Evolutionary conservation across 2,329 filamentous ascomycete species (phyloP), one percentile per base, ranked within the genome.

Genomic region (Sphaerulina musiva): DNA sequence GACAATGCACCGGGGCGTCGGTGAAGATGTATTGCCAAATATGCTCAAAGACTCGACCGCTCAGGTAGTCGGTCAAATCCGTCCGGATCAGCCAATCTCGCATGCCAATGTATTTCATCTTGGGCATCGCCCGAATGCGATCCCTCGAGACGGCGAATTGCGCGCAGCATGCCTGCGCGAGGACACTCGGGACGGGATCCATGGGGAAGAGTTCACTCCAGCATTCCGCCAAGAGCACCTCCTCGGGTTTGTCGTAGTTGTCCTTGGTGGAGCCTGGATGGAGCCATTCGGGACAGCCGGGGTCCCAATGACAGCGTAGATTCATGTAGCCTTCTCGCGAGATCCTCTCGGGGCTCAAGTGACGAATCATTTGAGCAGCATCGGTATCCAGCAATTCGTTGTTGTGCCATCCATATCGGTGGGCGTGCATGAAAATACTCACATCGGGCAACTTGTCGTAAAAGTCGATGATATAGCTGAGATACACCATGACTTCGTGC

Each of bases 1-100:
- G 77, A 60, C 79, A 81, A 49, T 74, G 71, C 8, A 76, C 66
- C 4, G 73, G 70, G 12, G 72, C 56, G 1, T 76, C 78, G 0
- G 80, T 79, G 64, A 84, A 85, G 11, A 84, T 74, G 55, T 77
- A 80, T 55, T 83, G 80, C 82, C 82, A 85, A 1, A 83, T 68
- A 63, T 84, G 84, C 65, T 85, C 82, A 72, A 80, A 84, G 12
- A 84, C 73, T 2, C 82, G 74, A 2, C 81, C 81, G 10, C 77
- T 78, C 17, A 83, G 71, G 41, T 75, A 76, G 62, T 84, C 80
- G 20, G 69, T 72, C 31, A 84, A 64, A 17, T 76, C 71, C 0
- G 81, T 83, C n/a, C 74, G 73, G 29, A 83, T 70, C 2, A 84
- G 68, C 82, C 82, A 85, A 61, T 83, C 78, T 26, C 81, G 75